Evolutionary conservation across 2,329 filamentous ascomycete genomes (phyloP), one percentile per base, ranked within the genome.

Genomic region (Thelonectria discophora): DNA sequence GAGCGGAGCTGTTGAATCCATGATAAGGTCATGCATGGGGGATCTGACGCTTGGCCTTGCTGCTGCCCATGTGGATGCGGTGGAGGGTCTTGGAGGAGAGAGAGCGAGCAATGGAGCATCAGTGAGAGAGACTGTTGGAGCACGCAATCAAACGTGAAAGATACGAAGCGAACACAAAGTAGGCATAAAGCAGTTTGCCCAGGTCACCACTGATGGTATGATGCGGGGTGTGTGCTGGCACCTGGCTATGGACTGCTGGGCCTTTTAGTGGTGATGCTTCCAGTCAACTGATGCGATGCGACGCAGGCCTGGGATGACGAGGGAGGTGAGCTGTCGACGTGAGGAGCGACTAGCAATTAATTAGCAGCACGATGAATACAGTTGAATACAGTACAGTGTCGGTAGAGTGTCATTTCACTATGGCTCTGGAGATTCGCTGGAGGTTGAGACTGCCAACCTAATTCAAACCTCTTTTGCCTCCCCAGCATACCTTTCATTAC

Each of bases 21-120:
- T 66, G 69, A 71, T 71, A 71, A 71, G 69, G 65, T 56, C 69
- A 70, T 71, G 69, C 69, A 71, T 69, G 63, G 65, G 63, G 65
- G 68, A 71, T 71, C 68, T 69, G 68, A 67, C 68, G 60, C 60
- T 65, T 69, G 32, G 32, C 32, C 32, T 11, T 34, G 32, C 13
- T 34, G 47, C 39, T 52, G 64, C 60, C 60, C 55, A 62, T 55
- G 58, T 62, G 45, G 59, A 48, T 49, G 47, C 20, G 30, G 65
- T 65, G 68, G 65, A 70, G 68, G 53, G 59, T 65, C 60, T 61
- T 49, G 63, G 40, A 7, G 7, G 24, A 24, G 7, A 7, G 7
- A 61, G 65, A 66, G 65, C 64, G 65, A 67, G 68, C 57, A 52
- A 39, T 40, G n/a, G 20, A 15, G n/a, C 30, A 42, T 11, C 13